Evolutionary conservation across 768 basidiomycete genomes (phyloP).

Genomic region (Naganishia randhawae): DNA sequence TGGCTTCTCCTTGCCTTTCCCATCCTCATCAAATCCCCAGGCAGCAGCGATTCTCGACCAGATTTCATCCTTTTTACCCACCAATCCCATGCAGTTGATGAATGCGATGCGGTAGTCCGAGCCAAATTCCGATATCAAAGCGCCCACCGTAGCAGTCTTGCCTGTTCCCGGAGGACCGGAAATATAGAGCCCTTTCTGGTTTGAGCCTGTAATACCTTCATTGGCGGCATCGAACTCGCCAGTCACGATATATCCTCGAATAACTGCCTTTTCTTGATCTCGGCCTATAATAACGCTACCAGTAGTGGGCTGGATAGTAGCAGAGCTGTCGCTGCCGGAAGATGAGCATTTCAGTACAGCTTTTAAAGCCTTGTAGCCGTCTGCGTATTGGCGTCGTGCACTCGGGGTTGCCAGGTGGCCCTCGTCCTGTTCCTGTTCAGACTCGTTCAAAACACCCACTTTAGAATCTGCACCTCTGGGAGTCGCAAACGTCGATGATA

Average conservation of each 20-base stretch:
- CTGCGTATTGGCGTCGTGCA: neutral
- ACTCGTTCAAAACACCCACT: neutral
- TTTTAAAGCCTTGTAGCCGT: conserved; percentile 46
- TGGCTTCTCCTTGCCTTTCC: conserved; percentile 18
- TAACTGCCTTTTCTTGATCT: conserved; percentile 39
- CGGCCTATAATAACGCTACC: conserved; percentile 43
- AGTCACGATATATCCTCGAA: conserved; percentile 38
- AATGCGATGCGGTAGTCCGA: conserved; percentile 35
- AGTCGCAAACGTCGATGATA: conserved; percentile 16
- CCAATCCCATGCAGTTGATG: conserved; percentile 50
- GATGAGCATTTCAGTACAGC: conserved; percentile 42
- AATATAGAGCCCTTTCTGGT: conserved; percentile 64
- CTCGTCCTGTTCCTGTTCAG: conserved; percentile 7
- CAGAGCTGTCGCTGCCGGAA: conserved; percentile 10
- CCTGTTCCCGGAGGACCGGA: conserved; percentile 92
- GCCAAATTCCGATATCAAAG: conserved; percentile 37
- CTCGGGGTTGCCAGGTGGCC: neutral
- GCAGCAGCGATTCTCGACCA: conserved; percentile 44
- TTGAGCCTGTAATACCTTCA: conserved; percentile 22
- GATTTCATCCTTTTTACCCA: conserved; percentile 36
- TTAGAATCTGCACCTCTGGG: neutral
- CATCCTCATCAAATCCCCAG: conserved; percentile 38
- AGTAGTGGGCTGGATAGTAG: conserved; percentile 5
- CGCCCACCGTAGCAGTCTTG: conserved; percentile 54
- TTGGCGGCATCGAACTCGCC: conserved; percentile 32